Conservation (phyloP, 2,329 filamentous ascomycete species). For the Neofusicoccum sp. region DNA sequence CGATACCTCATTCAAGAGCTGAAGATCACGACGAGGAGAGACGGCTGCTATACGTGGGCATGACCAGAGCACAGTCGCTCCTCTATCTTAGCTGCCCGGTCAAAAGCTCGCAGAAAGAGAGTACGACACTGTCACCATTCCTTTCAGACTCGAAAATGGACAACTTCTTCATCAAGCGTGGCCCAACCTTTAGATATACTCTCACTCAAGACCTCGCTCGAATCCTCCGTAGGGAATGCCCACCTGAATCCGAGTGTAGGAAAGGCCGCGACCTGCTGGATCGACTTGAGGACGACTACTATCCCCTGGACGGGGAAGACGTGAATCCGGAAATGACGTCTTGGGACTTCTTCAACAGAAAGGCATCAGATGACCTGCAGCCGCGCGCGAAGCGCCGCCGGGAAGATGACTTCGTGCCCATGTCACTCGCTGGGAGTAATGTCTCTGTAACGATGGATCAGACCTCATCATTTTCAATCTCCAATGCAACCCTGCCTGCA, state of each 20-base stretch:
- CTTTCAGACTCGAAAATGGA: constrained; percentile 60
- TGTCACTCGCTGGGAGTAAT: not conserved
- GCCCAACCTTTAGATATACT: constrained; percentile 68
- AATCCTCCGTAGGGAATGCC: constrained; percentile 68
- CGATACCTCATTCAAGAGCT: constrained; percentile 83
- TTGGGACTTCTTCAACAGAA: constrained; percentile 23
- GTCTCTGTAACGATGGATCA: constrained; percentile 36
- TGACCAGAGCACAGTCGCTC: constrained; percentile 88
- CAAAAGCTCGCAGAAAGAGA: constrained; percentile 63
- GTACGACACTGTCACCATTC: constrained; percentile 72
- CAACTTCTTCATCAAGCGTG: constrained; percentile 60
- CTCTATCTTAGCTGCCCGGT: constrained; percentile 83
- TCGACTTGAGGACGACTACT: constrained; percentile 38
- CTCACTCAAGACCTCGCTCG: constrained; percentile 68
- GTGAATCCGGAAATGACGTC: constrained; percentile 34
- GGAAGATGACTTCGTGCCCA: constrained; percentile 24
- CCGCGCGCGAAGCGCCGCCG: constrained; percentile 32
- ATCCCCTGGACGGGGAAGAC: constrained; percentile 38
- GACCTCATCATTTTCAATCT: constrained; percentile 32
- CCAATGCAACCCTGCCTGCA: constrained; percentile 29
- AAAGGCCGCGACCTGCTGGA: constrained; percentile 31
- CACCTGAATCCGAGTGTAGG: constrained; percentile 47
- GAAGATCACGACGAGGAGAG: constrained; percentile 89
- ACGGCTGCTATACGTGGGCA: constrained; percentile 88
- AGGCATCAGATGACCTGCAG: not conserved